Evolutionary conservation across 441 rosid species (phyloP).

Genomic region (Monsonia emarginata): DNA sequence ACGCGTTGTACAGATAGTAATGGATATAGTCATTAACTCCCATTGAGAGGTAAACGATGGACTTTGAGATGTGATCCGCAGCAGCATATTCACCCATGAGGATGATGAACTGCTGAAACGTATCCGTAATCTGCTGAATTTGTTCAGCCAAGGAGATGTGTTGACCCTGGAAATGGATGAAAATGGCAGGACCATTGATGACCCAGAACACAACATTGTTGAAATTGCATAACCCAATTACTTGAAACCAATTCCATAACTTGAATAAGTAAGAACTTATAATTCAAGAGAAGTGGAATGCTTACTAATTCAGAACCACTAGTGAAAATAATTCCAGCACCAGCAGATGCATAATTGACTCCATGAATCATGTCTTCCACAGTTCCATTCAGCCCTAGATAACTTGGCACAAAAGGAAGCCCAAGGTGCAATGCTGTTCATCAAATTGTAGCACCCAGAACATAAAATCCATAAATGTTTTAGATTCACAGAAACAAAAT

Average conservation of each 20-base stretch:
- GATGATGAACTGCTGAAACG: slow-evolving; percentile 61
- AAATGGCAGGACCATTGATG: not conserved
- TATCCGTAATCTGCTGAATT: slow-evolving; percentile 76
- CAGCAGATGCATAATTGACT: slow-evolving; percentile 91
- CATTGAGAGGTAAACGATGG: slow-evolving; percentile 65
- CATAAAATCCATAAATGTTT: not conserved
- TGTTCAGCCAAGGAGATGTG: slow-evolving; percentile 72
- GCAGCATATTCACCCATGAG: slow-evolving; percentile 62
- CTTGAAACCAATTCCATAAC: not conserved
- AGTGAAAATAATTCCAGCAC: slow-evolving; percentile 76
- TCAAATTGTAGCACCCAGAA: slow-evolving; percentile 8
- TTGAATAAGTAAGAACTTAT: not conserved
- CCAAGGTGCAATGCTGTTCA: slow-evolving; percentile 60
- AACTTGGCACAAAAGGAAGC: slow-evolving; percentile 76
- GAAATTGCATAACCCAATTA: not conserved
- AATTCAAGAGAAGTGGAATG: too few species aligned
- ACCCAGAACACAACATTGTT: not conserved
- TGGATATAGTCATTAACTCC: slow-evolving; percentile 88
- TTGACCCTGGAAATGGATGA: slow-evolving; percentile 45
- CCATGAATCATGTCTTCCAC: slow-evolving; percentile 62
- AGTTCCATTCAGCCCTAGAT: slow-evolving; percentile 61
- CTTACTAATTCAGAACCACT: slow-evolving; percentile 57
- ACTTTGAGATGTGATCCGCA: slow-evolving; percentile 40
- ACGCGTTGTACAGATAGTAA: slow-evolving; percentile 66
- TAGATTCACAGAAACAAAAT: too few species aligned